Evolutionary conservation across 2,329 filamentous ascomycete genomes (phyloP), one percentile per base, ranked within the genome.

Genomic region (Monosporascus cannonballus): DNA sequence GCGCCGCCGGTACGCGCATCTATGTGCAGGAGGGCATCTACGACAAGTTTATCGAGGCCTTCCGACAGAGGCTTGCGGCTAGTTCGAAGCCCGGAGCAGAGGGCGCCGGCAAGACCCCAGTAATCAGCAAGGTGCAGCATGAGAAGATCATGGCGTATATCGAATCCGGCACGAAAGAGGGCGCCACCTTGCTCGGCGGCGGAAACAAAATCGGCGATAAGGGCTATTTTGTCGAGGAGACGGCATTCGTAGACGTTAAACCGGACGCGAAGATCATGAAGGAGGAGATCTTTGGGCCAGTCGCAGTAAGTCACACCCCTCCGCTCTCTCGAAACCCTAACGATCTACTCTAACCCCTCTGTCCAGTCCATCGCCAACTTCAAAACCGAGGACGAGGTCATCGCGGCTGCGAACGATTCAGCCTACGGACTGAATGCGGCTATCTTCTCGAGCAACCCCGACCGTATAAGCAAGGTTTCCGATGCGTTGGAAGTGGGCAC

Each of bases 271-370:
- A 88, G 80, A 93, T 95, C 66, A 84, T 89, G 73, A 83, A 89
- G 71, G 89, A 94, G 75, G 90, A 95, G 76, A 93, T 95, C 71
- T 95, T 95, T 69, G 90, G 90, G 58, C 90, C 90, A 53, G 89
- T 94, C 58, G 88, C 20, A 14, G 41, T 44, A 41, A n/a, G 38
- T 20, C 4, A 41, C 3, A 8, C 8, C 8, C 11, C 38, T 20
- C 11, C 38, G 7, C 38, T 41, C 17, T 18, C 17, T 4, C 38
- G 18, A 9, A 41, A 18, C 8, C 17, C 18, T 20, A 11, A 20
- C 11, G 17, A 41, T 11, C 9, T 3, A 11, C 18, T 8, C 38
- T 41, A 20, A 41, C 17, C 6, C 0, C 56, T 56, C 1, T 51
- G 5, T 52, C 11, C 46, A 51, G 50, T 49, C 47, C 24, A 55